Percentiles rank a stretch among this genome's conserved stretches.
Evolutionary conservation across 2,329 filamentous ascomycete species (phyloP).

Genomic region (Fusarium buharicum): DNA sequence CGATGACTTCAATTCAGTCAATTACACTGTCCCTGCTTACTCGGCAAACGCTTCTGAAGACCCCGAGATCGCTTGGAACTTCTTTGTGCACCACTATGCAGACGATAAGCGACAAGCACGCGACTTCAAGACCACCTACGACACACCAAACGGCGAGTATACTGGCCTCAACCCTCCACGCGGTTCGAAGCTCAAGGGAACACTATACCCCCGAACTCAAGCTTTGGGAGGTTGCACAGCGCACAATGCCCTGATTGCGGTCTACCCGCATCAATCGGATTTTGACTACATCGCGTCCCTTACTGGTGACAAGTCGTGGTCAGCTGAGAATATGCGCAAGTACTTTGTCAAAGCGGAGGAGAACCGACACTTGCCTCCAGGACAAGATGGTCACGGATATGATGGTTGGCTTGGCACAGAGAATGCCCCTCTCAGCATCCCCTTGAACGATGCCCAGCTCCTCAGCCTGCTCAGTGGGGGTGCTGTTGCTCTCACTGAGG

Average conservation of each 20-base stretch:
- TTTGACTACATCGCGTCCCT: conserved; percentile 66
- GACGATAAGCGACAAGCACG: conserved; percentile 62
- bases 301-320: conserved; percentile 71
- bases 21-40: conserved; percentile 66
- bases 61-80: conserved; percentile 68
- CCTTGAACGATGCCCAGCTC: conserved; percentile 29
- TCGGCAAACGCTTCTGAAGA: conserved; percentile 66
- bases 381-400: conserved; percentile 33
- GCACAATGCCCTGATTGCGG: conserved; percentile 69
- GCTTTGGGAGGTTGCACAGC: conserved; percentile 63
- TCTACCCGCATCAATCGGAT: conserved; percentile 69
- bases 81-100: conserved; percentile 70
- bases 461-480: conserved; percentile 29
- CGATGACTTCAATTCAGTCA: conserved; percentile 63
- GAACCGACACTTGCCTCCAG: conserved; percentile 56
- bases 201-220: conserved; percentile 59
- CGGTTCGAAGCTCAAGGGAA: conserved; percentile 55
- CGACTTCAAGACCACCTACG: conserved; percentile 69
- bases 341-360: conserved; percentile 68
- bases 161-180: conserved; percentile 55
- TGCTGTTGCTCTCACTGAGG: conserved; percentile 19
- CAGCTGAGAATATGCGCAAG: conserved; percentile 66
- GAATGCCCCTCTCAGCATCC: conserved; percentile 33
- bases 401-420: conserved; percentile 39
- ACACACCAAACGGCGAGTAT: conserved; percentile 63